phyloP scores from a whole-genome alignment of 108 stramenopile genomes.

The Cyclotella kingstonii region DNA sequence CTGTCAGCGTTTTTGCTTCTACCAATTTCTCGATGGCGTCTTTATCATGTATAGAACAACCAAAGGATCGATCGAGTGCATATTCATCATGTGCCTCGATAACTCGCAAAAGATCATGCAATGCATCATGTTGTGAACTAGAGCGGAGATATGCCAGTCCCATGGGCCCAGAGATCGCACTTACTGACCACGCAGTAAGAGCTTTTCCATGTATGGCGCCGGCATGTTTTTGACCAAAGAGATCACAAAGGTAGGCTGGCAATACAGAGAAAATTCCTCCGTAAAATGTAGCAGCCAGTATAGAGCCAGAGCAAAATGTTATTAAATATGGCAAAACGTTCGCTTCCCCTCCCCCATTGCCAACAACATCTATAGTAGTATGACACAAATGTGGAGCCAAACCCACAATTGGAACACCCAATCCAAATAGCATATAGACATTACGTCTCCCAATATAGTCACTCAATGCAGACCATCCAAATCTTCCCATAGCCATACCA shows the following conservation, averaged over 20 bases:
- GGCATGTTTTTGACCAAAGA: slow-evolving; percentile 78
- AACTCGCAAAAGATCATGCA: slow-evolving; percentile 55
- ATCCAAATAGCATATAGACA: slow-evolving; percentile 65
- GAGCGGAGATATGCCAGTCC: slow-evolving; percentile 63
- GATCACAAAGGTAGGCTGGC: slow-evolving; percentile 82
- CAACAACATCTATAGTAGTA: slow-evolving; percentile 30
- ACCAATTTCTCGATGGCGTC: slow-evolving; percentile 49
- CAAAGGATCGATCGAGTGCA: slow-evolving; percentile 64
- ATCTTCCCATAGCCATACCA: slow-evolving; percentile 74
- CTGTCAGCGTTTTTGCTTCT: slow-evolving; percentile 77
- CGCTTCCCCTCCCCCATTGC: slow-evolving; percentile 13
- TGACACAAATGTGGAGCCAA: slow-evolving; percentile 47
- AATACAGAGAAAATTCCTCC: slow-evolving; percentile 47
- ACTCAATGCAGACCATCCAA: slow-evolving; percentile 75
- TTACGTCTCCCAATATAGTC: slow-evolving; percentile 67
- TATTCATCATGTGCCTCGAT: slow-evolving; percentile 43
- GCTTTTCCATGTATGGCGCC: slow-evolving; percentile 82
- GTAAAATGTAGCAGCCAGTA: slow-evolving; percentile 73
- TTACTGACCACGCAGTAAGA: slow-evolving; percentile 60
- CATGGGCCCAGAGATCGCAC: slow-evolving; percentile 67
- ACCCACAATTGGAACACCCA: slow-evolving; percentile 62
- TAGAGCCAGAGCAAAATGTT: slow-evolving; percentile 60
- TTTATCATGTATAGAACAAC: slow-evolving; percentile 47
- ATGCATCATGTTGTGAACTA: slow-evolving; percentile 50
- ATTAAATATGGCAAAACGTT: slow-evolving; percentile 55